phyloP scores from a whole-genome alignment of 2,329 filamentous ascomycete genomes.

The Tolypocladium nubicola region DNA sequence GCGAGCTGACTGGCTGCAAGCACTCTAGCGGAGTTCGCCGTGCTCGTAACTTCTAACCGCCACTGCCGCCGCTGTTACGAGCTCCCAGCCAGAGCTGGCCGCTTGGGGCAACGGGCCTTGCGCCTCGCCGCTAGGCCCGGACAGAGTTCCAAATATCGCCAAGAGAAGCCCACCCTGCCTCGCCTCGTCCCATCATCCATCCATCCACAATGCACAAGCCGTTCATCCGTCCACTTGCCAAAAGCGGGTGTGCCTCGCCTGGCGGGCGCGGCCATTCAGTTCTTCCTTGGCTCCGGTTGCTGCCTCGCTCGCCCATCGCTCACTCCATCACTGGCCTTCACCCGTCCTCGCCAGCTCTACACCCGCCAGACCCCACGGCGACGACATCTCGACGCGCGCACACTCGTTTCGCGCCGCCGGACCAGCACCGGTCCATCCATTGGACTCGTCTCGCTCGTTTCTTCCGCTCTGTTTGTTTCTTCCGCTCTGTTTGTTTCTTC shows the following conservation, averaged over 20 bases:
- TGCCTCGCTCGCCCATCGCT: no score
- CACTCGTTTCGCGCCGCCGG: not conserved
- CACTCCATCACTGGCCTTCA: not conserved
- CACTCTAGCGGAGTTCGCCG: not conserved
- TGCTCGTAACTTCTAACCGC: not conserved
- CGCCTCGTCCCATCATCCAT: not conserved
- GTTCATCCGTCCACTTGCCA: not conserved
- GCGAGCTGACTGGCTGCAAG: not conserved
- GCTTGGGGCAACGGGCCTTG: not conserved
- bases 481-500: not conserved
- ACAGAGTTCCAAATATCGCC: not conserved
- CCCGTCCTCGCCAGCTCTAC: not conserved
- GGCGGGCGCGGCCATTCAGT: not conserved
- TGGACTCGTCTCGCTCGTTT: not conserved
- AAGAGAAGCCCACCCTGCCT: not conserved
- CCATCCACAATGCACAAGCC: no score
- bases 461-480: not conserved
- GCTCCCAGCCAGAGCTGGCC: not conserved
- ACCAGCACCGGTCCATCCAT: not conserved
- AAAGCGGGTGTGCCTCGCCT: not conserved
- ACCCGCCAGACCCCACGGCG: not conserved
- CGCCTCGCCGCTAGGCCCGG: not conserved
- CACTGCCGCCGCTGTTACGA: not conserved
- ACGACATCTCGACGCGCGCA: not conserved
- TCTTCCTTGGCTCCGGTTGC: not conserved